phyloP scores from a whole-genome alignment of 2,329 filamentous ascomycete species.

The Ceratocystis destructans region DNA sequence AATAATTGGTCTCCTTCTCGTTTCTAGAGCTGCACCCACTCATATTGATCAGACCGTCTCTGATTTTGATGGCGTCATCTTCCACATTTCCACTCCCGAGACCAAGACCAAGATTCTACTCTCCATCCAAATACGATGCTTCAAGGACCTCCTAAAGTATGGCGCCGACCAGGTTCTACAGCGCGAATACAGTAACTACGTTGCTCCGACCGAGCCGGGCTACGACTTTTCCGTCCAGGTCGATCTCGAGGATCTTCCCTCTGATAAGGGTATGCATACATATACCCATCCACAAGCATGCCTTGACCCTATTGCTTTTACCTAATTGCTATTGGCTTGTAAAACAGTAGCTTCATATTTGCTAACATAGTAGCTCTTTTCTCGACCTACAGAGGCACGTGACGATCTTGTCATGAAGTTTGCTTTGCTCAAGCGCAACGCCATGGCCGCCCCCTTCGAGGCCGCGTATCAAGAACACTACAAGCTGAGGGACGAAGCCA shows the following conservation, averaged over 20 bases:
- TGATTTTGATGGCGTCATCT: conserved; percentile 97
- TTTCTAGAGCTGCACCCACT: conserved; percentile 51
- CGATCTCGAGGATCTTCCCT: conserved; percentile 76
- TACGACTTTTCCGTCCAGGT: conserved; percentile 93
- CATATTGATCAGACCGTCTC: conserved; percentile 97
- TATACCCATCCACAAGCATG: not conserved
- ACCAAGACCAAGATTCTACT: conserved; percentile 87
- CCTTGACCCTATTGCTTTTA: not conserved
- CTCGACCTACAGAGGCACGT: conserved; percentile 48
- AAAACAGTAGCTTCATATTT: not conserved
- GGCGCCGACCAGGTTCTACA: conserved; percentile 83
- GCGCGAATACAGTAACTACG: conserved; percentile 88
- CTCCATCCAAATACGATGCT: conserved; percentile 92
- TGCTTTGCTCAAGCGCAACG: conserved; percentile 89
- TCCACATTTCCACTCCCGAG: conserved; percentile 95
- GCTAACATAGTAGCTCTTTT: not conserved
- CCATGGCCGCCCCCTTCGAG: conserved; percentile 97
- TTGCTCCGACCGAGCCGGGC: conserved; percentile 71
- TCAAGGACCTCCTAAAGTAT: conserved; percentile 78
- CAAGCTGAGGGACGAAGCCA: conserved; percentile 70
- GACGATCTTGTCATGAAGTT: conserved; percentile 80
- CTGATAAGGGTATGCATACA: conserved; percentile 49
- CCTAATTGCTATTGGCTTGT: not conserved
- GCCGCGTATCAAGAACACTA: conserved; percentile 91
- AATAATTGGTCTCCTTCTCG: conserved; percentile 19